Evolutionary conservation across 164 flowering plant species (phyloP).

Genomic region (Tetrastigma voinierianum): DNA sequence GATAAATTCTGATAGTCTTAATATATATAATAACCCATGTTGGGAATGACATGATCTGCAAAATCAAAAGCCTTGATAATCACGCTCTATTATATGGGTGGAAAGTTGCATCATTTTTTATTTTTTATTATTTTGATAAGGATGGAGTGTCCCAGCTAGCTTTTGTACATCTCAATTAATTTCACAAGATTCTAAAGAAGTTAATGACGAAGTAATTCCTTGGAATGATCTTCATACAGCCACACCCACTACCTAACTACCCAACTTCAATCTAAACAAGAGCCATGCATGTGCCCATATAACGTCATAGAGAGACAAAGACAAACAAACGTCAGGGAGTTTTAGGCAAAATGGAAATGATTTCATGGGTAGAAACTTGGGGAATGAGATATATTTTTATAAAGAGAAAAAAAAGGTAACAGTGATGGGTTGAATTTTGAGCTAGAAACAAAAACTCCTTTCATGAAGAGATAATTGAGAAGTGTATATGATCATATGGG

Average conservation of each 20-base stretch:
- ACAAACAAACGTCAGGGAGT: not conserved
- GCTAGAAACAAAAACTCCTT: not conserved
- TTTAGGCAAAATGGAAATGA: slow-evolving; percentile 16
- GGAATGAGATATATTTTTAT: slow-evolving; percentile 4
- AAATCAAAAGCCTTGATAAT: not conserved
- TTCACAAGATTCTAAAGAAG: too few species aligned
- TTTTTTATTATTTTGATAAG: too few species aligned
- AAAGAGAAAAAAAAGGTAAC: slow-evolving; percentile 13
- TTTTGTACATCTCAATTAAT: too few species aligned
- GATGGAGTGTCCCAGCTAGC: too few species aligned
- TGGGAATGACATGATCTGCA: too few species aligned
- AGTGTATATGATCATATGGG: slow-evolving; percentile 2
- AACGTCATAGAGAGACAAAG: slow-evolving; percentile 7
- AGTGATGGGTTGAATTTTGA: slow-evolving; percentile 16
- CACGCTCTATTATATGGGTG: not conserved
- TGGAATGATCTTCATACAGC: too few species aligned
- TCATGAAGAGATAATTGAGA: slow-evolving; percentile 11
- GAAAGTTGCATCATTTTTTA: slow-evolving; percentile 12
- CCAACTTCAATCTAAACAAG: too few species aligned
- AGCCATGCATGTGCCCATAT: not conserved
- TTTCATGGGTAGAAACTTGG: slow-evolving; percentile 8
- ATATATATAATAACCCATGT: too few species aligned
- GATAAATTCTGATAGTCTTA: too few species aligned
- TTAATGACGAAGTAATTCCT: too few species aligned
- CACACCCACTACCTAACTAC: too few species aligned